Evolutionary conservation across 2,329 filamentous ascomycete species (phyloP).

Genomic region (Phialophora chinensis): DNA sequence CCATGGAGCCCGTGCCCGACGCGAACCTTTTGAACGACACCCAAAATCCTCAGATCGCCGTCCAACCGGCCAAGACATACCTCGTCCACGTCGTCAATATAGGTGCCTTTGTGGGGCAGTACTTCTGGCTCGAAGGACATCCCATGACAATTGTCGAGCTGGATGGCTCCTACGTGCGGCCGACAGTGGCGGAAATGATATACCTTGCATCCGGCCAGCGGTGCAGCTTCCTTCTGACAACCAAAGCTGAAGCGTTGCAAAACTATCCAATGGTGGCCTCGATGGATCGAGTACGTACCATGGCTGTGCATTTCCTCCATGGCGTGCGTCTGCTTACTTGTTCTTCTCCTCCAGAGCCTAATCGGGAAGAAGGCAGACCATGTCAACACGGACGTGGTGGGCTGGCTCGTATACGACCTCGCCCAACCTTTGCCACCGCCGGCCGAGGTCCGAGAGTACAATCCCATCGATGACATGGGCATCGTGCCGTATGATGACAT

Average conservation of each 20-base stretch:
- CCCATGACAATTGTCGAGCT: conserved; percentile 47
- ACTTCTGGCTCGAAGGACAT: conserved; percentile 54
- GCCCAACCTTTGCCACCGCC: conserved; percentile 55
- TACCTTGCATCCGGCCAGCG: conserved; percentile 70
- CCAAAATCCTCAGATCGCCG: conserved; percentile 61
- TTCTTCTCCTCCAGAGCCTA: conserved; percentile 11
- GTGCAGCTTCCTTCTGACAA: conserved; percentile 53
- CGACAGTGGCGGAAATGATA: conserved; percentile 63
- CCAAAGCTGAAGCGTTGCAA: conserved; percentile 60
- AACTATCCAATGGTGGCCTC: conserved; percentile 68
- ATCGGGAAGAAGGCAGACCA: conserved; percentile 7
- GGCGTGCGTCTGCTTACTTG: not conserved
- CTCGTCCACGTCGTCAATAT: conserved; percentile 75
- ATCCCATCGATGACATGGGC: conserved; percentile 73
- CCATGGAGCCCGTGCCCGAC: conserved; percentile 69
- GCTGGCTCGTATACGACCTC: conserved; percentile 62
- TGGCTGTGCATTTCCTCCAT: not conserved
- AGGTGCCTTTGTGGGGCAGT: conserved; percentile 69
- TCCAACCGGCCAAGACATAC: conserved; percentile 72
- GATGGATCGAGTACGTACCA: conserved; percentile 15
- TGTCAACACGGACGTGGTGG: conserved; percentile 66
- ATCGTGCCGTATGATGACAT: conserved; percentile 72
- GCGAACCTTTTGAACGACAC: conserved; percentile 72
- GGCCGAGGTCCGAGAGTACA: conserved; percentile 64
- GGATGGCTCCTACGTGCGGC: conserved; percentile 46